Evolutionary conservation across 768 basidiomycete species (phyloP).

Genomic region (Macrolepiota fuliginosa): DNA sequence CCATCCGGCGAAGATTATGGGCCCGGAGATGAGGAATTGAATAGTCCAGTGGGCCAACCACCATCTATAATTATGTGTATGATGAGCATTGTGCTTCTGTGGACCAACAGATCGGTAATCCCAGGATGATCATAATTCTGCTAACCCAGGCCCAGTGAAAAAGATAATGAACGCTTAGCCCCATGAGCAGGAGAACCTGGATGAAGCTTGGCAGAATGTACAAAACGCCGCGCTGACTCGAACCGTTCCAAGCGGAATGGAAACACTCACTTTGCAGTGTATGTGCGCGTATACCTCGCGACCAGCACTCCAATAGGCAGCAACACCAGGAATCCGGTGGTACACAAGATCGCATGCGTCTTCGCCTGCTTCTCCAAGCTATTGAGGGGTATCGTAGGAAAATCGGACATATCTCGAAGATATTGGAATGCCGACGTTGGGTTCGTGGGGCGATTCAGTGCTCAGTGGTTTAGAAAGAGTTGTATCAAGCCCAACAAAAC

Average conservation of each 20-base stretch:
- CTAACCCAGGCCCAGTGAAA: not conserved
- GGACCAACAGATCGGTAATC: not conserved
- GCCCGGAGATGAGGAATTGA: slow-evolving; percentile 48
- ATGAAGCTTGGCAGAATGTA: not conserved
- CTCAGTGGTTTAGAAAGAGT: not conserved
- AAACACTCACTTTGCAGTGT: slow-evolving; percentile 37
- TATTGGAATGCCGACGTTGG: not conserved
- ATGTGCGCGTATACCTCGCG: slow-evolving; percentile 53
- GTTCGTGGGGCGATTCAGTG: not conserved
- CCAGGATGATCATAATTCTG: not conserved
- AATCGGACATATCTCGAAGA: not conserved
- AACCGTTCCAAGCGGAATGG: not conserved
- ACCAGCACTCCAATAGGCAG: slow-evolving; percentile 58
- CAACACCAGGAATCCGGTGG: slow-evolving; percentile 52
- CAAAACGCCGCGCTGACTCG: not conserved
- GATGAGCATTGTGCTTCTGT: not conserved
- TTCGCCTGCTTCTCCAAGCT: slow-evolving; percentile 32
- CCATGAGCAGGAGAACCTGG: not conserved
- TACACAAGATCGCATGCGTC: slow-evolving; percentile 51
- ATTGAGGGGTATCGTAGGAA: slow-evolving; percentile 9
- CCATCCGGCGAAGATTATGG: slow-evolving; percentile 53
- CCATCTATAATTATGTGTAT: slow-evolving; percentile 34
- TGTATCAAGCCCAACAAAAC: not conserved
- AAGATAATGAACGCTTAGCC: not conserved
- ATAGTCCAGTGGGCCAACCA: slow-evolving; percentile 47